Evolutionary conservation across 352 stramenopile genomes (phyloP).

Genomic region (Pythium aquatile): DNA sequence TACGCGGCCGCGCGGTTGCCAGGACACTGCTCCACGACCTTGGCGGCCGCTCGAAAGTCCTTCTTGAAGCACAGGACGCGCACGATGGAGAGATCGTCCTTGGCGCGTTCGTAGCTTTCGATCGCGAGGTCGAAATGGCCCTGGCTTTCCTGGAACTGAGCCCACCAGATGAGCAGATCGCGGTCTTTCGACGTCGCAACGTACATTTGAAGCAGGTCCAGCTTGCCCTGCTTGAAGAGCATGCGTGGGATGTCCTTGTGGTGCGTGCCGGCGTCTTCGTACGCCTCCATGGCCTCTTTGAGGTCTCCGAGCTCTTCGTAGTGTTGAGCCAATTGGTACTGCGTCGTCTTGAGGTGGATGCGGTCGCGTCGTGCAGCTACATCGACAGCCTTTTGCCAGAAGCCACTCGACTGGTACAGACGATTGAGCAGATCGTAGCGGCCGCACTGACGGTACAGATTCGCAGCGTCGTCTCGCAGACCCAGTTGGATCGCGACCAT

Average conservation of each 20-base stretch:
- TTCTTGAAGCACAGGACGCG: constrained; percentile 90
- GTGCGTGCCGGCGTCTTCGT: constrained; percentile 88
- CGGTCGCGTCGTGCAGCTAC: constrained; percentile 87
- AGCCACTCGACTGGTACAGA: constrained; percentile 89
- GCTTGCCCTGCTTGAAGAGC: constrained; percentile 86
- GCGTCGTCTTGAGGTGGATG: constrained; percentile 91
- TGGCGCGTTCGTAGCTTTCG: constrained; percentile 85
- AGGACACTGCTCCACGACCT: constrained; percentile 78
- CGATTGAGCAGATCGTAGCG: constrained; percentile 93
- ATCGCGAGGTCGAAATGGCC: constrained; percentile 86
- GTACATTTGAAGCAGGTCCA: constrained; percentile 92
- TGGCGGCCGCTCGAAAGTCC: constrained; percentile 80
- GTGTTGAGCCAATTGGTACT: constrained; percentile 88
- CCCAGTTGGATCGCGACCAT: constrained; percentile 93
- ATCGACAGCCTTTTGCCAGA: constrained; percentile 91
- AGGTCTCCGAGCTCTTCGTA: constrained; percentile 88
- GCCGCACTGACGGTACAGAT: constrained; percentile 89
- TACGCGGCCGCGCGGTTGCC: constrained; percentile 76
- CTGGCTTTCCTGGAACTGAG: constrained; percentile 91
- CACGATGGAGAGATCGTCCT: constrained; percentile 90
- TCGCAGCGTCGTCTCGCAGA: constrained; percentile 87
- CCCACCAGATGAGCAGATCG: constrained; percentile 92
- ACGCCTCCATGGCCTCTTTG: constrained; percentile 90
- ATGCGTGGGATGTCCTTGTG: constrained; percentile 92
- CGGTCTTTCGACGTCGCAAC: constrained; percentile 84